Evolutionary conservation across 768 basidiomycete genomes (phyloP).

Genomic region (Rhodotorula paludigena): DNA sequence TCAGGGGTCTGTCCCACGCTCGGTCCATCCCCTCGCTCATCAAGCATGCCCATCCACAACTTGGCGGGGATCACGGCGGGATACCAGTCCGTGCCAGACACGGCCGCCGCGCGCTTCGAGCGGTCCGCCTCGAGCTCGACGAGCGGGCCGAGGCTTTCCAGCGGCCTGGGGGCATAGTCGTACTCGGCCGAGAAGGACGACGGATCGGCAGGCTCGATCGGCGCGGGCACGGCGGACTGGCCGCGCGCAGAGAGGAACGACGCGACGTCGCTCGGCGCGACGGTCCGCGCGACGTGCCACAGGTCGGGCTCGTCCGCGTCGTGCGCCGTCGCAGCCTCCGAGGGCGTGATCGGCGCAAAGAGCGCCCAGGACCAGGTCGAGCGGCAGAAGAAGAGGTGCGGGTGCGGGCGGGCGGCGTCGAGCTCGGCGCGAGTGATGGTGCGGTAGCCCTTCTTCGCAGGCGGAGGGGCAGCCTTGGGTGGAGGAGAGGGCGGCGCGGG

Average conservation of each 20-base stretch:
- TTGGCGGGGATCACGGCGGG: background rate
- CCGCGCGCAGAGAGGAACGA: background rate
- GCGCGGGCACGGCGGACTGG: background rate
- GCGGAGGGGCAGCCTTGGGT: background rate
- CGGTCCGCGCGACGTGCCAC: background rate
- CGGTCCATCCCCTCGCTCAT: constrained; percentile 6
- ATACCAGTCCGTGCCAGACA: background rate
- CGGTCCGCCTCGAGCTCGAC: background rate
- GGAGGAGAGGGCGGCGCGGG: background rate
- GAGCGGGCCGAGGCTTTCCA: background rate
- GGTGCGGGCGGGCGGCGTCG: constrained; percentile 23
- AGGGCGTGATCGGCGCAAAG: background rate
- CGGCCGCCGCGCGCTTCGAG: background rate
- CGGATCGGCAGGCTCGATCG: background rate
- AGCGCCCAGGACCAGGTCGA: constrained; percentile 25
- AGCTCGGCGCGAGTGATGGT: constrained; percentile 24
- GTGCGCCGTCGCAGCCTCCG: background rate
- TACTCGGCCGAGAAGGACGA: background rate
- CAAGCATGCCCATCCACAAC: background rate
- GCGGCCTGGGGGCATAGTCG: background rate
- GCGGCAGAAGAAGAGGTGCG: constrained; percentile 27
- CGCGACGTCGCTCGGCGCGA: background rate
- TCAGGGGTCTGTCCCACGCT: background rate
- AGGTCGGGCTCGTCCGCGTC: background rate
- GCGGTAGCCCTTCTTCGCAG: background rate